A percentile compares a stretch with the other conserved stretches of the same genome.
Evolutionary conservation across 2,329 filamentous ascomycete genomes (phyloP).

Genomic region (Teratosphaeriaceae sp.): DNA sequence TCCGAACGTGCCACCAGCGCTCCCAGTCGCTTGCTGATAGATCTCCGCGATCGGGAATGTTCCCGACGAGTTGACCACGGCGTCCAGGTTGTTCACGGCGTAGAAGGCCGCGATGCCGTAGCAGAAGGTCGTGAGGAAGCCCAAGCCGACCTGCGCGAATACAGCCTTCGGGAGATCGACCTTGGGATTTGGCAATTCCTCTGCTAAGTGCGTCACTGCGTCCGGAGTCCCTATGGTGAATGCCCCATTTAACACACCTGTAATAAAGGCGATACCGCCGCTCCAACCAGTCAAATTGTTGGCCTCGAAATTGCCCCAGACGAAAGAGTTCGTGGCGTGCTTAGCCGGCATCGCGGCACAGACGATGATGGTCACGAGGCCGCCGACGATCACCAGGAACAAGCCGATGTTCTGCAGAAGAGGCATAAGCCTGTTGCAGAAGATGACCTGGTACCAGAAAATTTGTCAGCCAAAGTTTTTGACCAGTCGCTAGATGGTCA

Average conservation of each 20-base stretch:
- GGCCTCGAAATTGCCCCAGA: slow-evolving; percentile 31
- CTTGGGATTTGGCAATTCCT: slow-evolving; percentile 30
- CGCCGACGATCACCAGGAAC: slow-evolving; percentile 41
- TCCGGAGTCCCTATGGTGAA: slow-evolving; percentile 33
- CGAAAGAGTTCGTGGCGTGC: slow-evolving; percentile 43
- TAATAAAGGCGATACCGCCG: slow-evolving; percentile 33
- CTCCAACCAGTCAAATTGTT: slow-evolving; percentile 35
- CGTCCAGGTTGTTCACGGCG: slow-evolving; percentile 40
- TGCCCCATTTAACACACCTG: slow-evolving; percentile 32
- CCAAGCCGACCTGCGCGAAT: slow-evolving; percentile 42
- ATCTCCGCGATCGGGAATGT: slow-evolving; percentile 43
- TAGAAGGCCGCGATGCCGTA: slow-evolving; percentile 49
- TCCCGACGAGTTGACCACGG: slow-evolving; percentile 32
- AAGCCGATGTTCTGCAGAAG: slow-evolving; percentile 49
- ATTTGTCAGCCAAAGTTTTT: background rate
- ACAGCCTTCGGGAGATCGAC: slow-evolving; percentile 46
- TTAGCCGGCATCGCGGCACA: slow-evolving; percentile 46
- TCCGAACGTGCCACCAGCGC: slow-evolving; percentile 47
- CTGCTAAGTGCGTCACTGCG: slow-evolving; percentile 30
- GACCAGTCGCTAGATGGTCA: no score
- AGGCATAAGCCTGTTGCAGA: slow-evolving; percentile 49
- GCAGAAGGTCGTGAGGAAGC: slow-evolving; percentile 39
- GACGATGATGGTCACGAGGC: slow-evolving; percentile 31
- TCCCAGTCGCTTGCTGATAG: slow-evolving; percentile 43
- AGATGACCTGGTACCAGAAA: slow-evolving; percentile 32